Conservation (phyloP, 306 rosid genomes). For the Arachis stenosperma region DNA sequence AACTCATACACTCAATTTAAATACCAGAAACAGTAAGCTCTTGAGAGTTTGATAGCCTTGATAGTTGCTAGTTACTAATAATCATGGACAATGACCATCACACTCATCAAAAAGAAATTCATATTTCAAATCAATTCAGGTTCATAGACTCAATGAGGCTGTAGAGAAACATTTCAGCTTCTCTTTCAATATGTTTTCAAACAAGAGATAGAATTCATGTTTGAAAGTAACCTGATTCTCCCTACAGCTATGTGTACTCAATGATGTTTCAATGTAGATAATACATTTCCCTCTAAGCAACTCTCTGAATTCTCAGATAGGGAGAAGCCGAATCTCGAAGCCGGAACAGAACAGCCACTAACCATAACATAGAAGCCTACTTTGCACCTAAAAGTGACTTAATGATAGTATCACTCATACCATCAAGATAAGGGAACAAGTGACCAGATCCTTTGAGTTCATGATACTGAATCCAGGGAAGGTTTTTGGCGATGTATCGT, state of each 20-base stretch:
- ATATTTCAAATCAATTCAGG: not conserved
- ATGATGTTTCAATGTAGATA: slow-evolving; percentile 24
- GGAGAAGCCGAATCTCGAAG: slow-evolving; percentile 33
- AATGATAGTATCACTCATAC: slow-evolving; percentile 53
- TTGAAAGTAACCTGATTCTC: too few relatives aligned
- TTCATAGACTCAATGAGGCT: not conserved
- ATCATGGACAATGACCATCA: not conserved
- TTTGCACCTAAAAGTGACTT: slow-evolving; percentile 53
- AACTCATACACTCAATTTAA: too few relatives aligned
- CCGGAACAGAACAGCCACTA: slow-evolving; percentile 28
- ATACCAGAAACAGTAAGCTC: too few relatives aligned
- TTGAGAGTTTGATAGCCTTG: too few relatives aligned
- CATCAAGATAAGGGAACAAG: slow-evolving; percentile 56
- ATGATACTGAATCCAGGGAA: slow-evolving; percentile 87
- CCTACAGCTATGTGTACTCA: not conserved
- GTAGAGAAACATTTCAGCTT: slow-evolving; percentile 23
- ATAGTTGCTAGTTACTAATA: not conserved
- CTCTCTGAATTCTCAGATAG: slow-evolving; percentile 27
- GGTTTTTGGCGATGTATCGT: slow-evolving; percentile 61
- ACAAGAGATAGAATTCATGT: too few relatives aligned
- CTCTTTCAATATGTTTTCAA: not conserved
- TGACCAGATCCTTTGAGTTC: slow-evolving; percentile 84
- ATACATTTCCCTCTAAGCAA: slow-evolving; percentile 29
- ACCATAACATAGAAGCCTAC: slow-evolving; percentile 34
- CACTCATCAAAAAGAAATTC: not conserved